These are phyloP conservation scores for Pachyrhizus erosus DNA, from an alignment of 306 rosid species.

Conservation along the genomic window DNA sequence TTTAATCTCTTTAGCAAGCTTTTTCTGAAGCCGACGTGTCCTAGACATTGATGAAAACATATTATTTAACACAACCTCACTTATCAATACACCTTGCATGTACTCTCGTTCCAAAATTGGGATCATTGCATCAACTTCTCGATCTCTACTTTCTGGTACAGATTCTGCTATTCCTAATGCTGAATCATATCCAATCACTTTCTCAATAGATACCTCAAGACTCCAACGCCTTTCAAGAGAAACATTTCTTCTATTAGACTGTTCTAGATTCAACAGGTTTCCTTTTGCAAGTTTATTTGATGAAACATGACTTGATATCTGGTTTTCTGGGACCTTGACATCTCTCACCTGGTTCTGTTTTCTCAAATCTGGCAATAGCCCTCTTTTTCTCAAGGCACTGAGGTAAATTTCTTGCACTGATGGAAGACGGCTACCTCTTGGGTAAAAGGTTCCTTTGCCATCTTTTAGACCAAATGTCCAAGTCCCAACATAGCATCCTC, in stretches of 20 bases:
- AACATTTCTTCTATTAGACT: conserved; percentile 66
- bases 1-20: conserved; percentile 71
- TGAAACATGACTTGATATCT: conserved; percentile 49
- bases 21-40: conserved; percentile 62
- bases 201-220: conserved; percentile 90
- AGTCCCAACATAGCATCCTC: conserved; percentile 90
- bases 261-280: conserved; percentile 71
- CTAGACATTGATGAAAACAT: conserved; percentile 65
- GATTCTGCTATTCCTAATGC: conserved; percentile 55
- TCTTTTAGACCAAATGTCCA: conserved; percentile 89
- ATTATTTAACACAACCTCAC: conserved; percentile 72
- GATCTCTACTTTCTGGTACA: conserved; percentile 52
- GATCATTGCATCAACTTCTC: conserved; percentile 46
- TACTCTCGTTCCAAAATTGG: conserved; percentile 91
- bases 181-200: conserved; percentile 72
- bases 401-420: conserved; percentile 81
- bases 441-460: conserved; percentile 90
- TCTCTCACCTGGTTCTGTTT: conserved; percentile 70
- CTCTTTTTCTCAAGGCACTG: conserved; percentile 86
- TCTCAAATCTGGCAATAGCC: conserved; percentile 78
- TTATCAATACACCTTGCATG: conserved; percentile 93
- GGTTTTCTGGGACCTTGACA: conserved; percentile 63
- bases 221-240: conserved; percentile 96
- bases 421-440: conserved; percentile 72
- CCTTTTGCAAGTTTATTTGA: conserved; percentile 67